phyloP scores from a whole-genome alignment of 805 yeast genomes.

The Pichia californica region DNA sequence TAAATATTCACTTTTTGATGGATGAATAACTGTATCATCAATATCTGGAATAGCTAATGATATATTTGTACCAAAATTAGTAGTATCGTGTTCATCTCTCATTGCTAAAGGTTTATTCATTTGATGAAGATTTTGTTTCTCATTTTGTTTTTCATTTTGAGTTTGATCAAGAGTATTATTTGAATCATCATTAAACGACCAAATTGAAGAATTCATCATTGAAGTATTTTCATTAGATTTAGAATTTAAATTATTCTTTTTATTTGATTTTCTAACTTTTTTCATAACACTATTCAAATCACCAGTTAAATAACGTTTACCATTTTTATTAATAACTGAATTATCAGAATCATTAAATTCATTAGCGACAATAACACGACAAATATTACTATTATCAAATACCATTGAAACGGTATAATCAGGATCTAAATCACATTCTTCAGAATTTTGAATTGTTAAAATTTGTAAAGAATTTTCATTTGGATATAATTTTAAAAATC shows the following conservation, averaged over 20 bases:
- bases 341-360: constrained; percentile 26
- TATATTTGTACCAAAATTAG: constrained; percentile 3
- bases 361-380: constrained; percentile 38
- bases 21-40: constrained; percentile 16
- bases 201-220: constrained; percentile 14
- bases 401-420: constrained; percentile 63
- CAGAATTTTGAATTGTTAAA: constrained; percentile 57
- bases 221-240: not conserved
- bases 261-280: constrained; percentile 28
- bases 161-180: not conserved
- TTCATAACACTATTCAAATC: constrained; percentile 26
- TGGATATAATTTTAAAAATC: constrained; percentile 63
- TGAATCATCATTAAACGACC: constrained; percentile 13
- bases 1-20: constrained; percentile 20
- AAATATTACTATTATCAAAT: constrained; percentile 44
- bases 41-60: constrained; percentile 12
- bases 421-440: constrained; percentile 73
- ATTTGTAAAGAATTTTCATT: constrained; percentile 48
- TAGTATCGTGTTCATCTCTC: not conserved
- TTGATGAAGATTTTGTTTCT: not conserved
- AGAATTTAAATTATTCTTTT: not conserved
- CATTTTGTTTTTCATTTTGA: too few species aligned
- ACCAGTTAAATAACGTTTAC: constrained; percentile 20
- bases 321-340: constrained; percentile 5
- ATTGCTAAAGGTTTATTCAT: constrained; percentile 9